Percentiles rank a stretch among this genome's conserved stretches.
These are phyloP conservation scores for Plasmodium gaboni DNA, from an alignment of 169 alveolate species.

Conservation along the genomic window DNA sequence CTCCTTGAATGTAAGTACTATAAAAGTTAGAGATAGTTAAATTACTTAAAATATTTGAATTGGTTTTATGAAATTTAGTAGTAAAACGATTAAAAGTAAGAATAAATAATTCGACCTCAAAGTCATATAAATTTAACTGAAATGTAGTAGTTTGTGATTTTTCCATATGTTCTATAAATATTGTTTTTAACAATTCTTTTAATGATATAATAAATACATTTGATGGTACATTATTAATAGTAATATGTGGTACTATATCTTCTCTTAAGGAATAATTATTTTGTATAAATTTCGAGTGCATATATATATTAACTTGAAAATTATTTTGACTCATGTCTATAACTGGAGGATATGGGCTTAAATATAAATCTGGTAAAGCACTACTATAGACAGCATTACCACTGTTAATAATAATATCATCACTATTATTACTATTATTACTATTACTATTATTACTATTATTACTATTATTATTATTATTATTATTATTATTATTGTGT, in stretches of 20 bases:
- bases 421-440: background rate
- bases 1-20: conserved; percentile 41
- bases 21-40: conserved; percentile 65
- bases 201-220: conserved; percentile 26
- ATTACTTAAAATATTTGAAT: conserved; percentile 13
- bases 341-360: conserved; percentile 37
- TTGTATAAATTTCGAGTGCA: conserved; percentile 4
- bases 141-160: conserved; percentile 3
- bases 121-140: conserved; percentile 19
- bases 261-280: conserved; percentile 14
- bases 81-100: conserved; percentile 17
- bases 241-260: conserved; percentile 14
- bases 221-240: conserved; percentile 61
- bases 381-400: background rate
- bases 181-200: conserved; percentile 6
- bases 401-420: background rate
- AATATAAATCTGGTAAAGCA: conserved; percentile 40
- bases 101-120: conserved; percentile 38
- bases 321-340: conserved; percentile 67
- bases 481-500: background rate
- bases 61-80: conserved; percentile 22
- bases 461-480: background rate
- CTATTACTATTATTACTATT: background rate
- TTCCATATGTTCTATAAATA: conserved; percentile 22
- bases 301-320: conserved; percentile 54